Conservation (phyloP, 2,329 filamentous ascomycete genomes). For the Aspergillus oerlinghausenensis region DNA sequence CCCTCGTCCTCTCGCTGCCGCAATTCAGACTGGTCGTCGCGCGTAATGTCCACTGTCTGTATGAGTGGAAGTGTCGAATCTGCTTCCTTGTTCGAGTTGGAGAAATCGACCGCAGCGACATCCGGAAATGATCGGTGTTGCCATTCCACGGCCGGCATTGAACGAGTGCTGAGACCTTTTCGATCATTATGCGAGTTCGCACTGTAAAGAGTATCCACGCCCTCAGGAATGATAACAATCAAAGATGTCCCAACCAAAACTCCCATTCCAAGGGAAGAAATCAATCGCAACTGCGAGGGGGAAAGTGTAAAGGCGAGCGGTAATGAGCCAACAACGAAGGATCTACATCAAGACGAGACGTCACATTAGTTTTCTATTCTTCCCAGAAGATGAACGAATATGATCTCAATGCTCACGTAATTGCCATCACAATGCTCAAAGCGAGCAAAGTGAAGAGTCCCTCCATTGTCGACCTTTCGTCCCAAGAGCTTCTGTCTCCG, state of each 20-base stretch:
- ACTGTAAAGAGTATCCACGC: conserved; percentile 81
- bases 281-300: conserved; percentile 77
- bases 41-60: conserved; percentile 18
- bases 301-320: conserved; percentile 86
- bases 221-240: conserved; percentile 96
- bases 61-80: conserved; percentile 2
- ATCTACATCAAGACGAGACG: conserved; percentile 52
- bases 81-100: neutral
- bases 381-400: neutral
- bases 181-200: conserved; percentile 34
- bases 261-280: conserved; percentile 89
- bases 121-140: conserved; percentile 20
- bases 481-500: conserved; percentile 19
- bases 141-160: conserved; percentile 25
- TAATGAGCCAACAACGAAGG: conserved; percentile 86
- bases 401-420: conserved; percentile 47
- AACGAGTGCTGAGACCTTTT: conserved; percentile 29
- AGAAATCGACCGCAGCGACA: conserved; percentile 7
- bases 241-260: conserved; percentile 91
- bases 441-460: conserved; percentile 62
- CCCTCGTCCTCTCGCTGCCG: conserved; percentile 22
- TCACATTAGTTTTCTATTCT: conserved; percentile 8
- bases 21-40: conserved; percentile 18
- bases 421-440: conserved; percentile 61
- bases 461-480: conserved; percentile 49